Percentiles rank a stretch among this genome's conserved stretches.
Conservation (phyloP, 306 rosid genomes). For the Prunus armeniaca region DNA sequence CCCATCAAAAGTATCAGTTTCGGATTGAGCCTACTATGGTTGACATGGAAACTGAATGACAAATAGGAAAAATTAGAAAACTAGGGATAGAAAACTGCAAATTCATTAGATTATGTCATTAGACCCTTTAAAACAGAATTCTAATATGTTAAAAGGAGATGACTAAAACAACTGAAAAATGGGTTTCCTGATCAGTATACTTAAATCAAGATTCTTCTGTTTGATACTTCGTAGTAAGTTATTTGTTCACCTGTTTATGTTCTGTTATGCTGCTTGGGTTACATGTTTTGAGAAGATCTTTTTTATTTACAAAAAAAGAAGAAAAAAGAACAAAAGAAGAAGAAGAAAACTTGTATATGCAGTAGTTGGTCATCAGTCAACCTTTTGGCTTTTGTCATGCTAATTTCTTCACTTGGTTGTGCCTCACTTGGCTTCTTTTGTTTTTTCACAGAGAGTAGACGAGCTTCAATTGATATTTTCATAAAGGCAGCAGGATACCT, state of each 20-base stretch:
- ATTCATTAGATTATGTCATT: not conserved
- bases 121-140: not conserved
- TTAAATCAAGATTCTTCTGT: not conserved
- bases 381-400: slow-evolving; percentile 8
- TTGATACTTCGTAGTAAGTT: not conserved
- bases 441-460: slow-evolving; percentile 69
- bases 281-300: not conserved
- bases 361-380: slow-evolving; percentile 1
- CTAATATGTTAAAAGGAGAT: not conserved
- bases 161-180: not conserved
- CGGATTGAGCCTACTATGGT: not conserved
- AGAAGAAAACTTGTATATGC: not conserved
- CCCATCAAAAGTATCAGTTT: not conserved
- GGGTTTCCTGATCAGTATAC: not conserved
- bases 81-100: not conserved
- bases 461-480: slow-evolving; percentile 80
- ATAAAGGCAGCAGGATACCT: slow-evolving; percentile 90
- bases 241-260: slow-evolving; percentile 1
- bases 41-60: not conserved
- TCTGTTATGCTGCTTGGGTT: not conserved
- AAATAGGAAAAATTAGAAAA: not conserved
- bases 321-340: not conserved
- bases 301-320: not conserved
- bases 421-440: slow-evolving; percentile 18
- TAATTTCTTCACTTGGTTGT: not conserved